Evolutionary conservation across 352 stramenopile genomes (phyloP).

Genomic region (Stramenopiles sp.): DNA sequence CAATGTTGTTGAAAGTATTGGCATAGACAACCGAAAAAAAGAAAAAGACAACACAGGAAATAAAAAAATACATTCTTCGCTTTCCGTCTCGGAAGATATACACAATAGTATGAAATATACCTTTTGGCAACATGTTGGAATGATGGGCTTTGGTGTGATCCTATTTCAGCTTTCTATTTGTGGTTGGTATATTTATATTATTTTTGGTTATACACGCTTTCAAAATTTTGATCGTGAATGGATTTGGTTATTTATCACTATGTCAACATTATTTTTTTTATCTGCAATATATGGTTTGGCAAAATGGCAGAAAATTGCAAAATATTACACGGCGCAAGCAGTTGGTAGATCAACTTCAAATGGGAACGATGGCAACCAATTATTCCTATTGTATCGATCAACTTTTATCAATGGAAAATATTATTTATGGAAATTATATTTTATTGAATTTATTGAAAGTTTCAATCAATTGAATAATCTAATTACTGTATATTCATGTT

Average conservation of each 20-base stretch:
- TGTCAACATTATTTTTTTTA: not conserved
- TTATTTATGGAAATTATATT: not conserved
- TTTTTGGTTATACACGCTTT: not conserved
- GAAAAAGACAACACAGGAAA: no score
- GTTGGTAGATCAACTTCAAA: not conserved
- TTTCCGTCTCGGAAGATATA: no score
- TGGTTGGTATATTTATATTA: not conserved
- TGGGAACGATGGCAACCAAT: not conserved
- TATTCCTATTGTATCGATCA: not conserved
- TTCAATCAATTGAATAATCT: constrained; percentile 2
- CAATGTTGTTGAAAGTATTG: no score
- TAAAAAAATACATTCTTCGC: no score
- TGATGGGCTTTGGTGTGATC: not conserved
- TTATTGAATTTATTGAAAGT: not conserved
- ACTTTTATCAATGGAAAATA: not conserved
- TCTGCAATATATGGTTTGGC: not conserved
- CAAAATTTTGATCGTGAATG: not conserved
- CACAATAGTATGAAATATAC: no score
- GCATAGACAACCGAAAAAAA: no score
- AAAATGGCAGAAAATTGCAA: not conserved
- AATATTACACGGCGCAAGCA: not conserved
- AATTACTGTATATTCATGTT: not conserved
- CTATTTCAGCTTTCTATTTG: not conserved
- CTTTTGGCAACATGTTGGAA: not conserved
- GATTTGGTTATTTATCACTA: not conserved